phyloP scores from a whole-genome alignment of 352 stramenopile genomes.

The Pythium rhizo-oryzae region DNA sequence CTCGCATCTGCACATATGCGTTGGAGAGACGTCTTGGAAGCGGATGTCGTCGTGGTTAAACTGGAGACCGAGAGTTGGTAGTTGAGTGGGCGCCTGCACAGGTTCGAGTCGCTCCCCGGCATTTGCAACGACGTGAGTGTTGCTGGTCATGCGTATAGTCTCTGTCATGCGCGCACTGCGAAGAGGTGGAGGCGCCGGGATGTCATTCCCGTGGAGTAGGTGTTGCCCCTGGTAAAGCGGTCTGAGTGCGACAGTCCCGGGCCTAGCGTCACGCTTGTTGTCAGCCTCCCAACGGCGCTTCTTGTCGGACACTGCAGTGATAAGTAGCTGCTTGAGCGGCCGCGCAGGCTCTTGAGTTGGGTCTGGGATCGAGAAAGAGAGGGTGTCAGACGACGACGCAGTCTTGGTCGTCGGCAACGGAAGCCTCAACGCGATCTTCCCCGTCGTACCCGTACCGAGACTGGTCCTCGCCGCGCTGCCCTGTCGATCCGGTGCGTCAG shows the following conservation, averaged over 20 bases:
- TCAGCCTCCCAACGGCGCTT: neutral
- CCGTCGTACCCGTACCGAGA: no score
- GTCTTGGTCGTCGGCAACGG: no score
- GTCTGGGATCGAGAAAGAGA: no score
- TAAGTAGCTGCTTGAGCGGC: neutral
- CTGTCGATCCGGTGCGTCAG: no score
- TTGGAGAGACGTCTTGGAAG: neutral
- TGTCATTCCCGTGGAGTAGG: neutral
- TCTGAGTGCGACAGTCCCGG: neutral
- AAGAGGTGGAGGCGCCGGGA: neutral
- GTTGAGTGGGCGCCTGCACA: neutral
- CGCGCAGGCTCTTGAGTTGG: no score
- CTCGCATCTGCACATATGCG: neutral
- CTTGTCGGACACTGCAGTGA: neutral
- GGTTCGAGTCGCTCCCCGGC: neutral
- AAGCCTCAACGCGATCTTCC: no score
- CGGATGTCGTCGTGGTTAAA: neutral
- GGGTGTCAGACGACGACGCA: no score
- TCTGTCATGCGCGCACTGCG: neutral
- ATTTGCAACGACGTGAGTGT: neutral
- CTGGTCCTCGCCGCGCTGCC: no score
- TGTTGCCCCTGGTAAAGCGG: neutral
- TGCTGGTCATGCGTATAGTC: neutral
- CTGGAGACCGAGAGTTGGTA: neutral
- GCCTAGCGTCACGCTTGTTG: no score